Conservation (phyloP, 257 asterid genomes). For the Nyctanthes arbortristis region DNA sequence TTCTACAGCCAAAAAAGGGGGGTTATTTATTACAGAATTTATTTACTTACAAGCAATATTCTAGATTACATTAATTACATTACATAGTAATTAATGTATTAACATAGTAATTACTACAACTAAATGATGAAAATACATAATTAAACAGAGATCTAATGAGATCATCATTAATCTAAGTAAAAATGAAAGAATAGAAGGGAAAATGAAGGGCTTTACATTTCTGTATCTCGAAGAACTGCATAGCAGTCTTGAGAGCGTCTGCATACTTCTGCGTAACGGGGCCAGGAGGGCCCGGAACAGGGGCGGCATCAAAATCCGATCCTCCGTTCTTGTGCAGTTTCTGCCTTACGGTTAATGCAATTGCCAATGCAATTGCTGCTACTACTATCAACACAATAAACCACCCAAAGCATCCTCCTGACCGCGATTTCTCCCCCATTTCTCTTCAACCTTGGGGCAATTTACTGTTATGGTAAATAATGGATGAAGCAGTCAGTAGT, state of each 20-base stretch:
- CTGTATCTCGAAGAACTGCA: constrained; percentile 85
- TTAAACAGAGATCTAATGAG: not conserved
- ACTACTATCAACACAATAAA: constrained; percentile 41
- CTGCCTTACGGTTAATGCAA: constrained; percentile 39
- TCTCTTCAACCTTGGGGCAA: not conserved
- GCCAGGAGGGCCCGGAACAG: constrained; percentile 78
- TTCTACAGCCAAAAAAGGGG: not conserved
- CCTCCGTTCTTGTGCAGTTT: constrained; percentile 28
- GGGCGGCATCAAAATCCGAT: constrained; percentile 49
- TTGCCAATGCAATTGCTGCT: constrained; percentile 41
- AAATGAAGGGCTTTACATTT: constrained; percentile 47
- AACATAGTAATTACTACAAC: not conserved
- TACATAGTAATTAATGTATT: not conserved
- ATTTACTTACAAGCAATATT: not conserved
- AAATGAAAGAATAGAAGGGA: not conserved
- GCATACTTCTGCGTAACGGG: constrained; percentile 53
- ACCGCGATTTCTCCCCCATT: constrained; percentile 51
- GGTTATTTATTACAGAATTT: too few relatives aligned
- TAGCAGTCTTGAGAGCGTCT: constrained; percentile 65
- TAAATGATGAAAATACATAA: not conserved
- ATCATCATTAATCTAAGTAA: not conserved
- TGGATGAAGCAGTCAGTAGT: not conserved
- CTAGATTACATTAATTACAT: not conserved
- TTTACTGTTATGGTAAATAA: not conserved
- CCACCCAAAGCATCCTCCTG: constrained; percentile 69